A percentile compares a stretch with the other conserved stretches of the same genome.
These are phyloP conservation scores for Aureobasidium sp. DNA, from an alignment of 2,329 filamentous ascomycete genomes.

Conservation along the genomic window DNA sequence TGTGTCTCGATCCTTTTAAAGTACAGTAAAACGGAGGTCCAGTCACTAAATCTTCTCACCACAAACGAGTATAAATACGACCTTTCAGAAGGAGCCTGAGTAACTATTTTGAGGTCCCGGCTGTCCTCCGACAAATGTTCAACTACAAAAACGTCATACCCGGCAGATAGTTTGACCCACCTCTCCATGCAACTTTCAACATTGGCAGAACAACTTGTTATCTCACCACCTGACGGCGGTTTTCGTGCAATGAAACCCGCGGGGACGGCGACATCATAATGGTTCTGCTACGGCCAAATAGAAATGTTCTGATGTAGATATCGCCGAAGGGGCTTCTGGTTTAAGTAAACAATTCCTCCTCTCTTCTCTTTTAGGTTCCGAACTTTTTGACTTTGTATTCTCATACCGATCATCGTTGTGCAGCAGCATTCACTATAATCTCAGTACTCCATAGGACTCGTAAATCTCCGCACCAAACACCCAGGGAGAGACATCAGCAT, in stretches of 20 bases:
- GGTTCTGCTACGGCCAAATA: background rate
- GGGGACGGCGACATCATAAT: slow-evolving; percentile 1
- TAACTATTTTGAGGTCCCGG: background rate
- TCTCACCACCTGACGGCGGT: background rate
- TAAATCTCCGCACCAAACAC: no score
- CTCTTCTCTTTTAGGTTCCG: background rate
- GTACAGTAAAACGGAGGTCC: background rate
- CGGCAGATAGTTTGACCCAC: background rate
- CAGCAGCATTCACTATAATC: background rate
- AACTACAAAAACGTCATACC: background rate
- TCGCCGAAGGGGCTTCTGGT: background rate
- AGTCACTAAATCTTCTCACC: background rate
- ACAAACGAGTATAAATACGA: background rate
- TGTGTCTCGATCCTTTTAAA: background rate
- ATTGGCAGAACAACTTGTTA: background rate
- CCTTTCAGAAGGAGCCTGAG: no score
- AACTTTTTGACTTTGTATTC: background rate
- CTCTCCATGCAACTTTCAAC: background rate
- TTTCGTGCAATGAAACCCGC: background rate
- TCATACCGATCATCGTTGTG: background rate
- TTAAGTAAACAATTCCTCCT: background rate
- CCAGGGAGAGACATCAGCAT: background rate
- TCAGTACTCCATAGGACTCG: no score
- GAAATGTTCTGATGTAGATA: background rate
- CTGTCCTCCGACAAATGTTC: background rate